A percentile compares a stretch with the other conserved stretches of the same genome.
Evolutionary conservation across 208 protist species (phyloP).

Genomic region (Trypanosoma congolense): DNA sequence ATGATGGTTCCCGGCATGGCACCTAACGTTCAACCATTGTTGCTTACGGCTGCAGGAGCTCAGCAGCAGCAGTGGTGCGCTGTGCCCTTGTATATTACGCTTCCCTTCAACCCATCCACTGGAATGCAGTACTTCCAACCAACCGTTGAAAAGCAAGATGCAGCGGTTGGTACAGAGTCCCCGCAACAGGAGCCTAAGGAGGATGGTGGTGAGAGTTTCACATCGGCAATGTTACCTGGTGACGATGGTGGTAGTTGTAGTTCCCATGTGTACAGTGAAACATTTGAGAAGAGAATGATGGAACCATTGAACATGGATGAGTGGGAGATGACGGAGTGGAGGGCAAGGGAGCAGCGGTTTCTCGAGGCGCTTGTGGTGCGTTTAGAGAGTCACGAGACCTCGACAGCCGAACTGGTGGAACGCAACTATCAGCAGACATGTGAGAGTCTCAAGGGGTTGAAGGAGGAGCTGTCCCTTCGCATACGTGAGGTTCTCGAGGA

Average conservation of each 20-base stretch:
- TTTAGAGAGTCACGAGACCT: constrained; percentile 46
- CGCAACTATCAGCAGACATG: constrained; percentile 47
- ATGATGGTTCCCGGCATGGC: background rate
- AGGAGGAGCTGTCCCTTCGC: constrained; percentile 39
- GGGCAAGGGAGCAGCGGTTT: constrained; percentile 30
- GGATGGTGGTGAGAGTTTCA: background rate
- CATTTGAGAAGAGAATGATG: constrained; percentile 11
- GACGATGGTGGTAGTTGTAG: background rate
- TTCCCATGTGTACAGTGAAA: no score
- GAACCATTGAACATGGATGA: constrained; percentile 3
- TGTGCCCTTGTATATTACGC: constrained; percentile 18
- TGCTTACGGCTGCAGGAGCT: background rate
- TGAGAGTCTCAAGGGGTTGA: constrained; percentile 29
- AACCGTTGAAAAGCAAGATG: background rate
- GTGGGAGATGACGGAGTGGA: constrained; percentile 23
- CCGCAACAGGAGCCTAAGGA: background rate
- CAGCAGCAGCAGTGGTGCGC: constrained; percentile 22
- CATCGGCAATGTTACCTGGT: background rate
- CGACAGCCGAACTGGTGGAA: constrained; percentile 44
- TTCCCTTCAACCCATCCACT: constrained; percentile 9
- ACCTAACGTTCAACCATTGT: constrained; percentile 1
- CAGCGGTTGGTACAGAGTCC: constrained; percentile 9
- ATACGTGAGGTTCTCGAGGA: constrained; percentile 30
- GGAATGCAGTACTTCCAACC: background rate
- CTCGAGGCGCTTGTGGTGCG: constrained; percentile 36